Evolutionary conservation across 331 rosid genomes (phyloP).

Genomic region (Rosa hybrid): DNA sequence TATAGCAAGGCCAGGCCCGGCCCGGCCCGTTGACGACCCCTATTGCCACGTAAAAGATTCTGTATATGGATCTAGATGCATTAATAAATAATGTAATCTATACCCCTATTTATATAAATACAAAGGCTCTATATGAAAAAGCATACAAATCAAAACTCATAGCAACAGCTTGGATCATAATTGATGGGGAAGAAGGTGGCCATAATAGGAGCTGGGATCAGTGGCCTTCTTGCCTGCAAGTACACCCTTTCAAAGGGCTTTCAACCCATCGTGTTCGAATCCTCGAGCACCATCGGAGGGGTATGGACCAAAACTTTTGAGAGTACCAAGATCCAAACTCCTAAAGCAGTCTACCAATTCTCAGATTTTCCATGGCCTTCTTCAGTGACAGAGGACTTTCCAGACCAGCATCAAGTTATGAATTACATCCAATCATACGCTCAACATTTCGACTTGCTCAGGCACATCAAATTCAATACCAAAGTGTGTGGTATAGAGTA

Average conservation of each 20-base stretch:
- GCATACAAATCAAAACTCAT: not conserved
- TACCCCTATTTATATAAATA: no score
- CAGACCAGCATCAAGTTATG: conserved; percentile 38
- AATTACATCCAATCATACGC: conserved; percentile 50
- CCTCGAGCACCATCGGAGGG: conserved; percentile 53
- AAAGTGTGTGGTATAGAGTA: conserved; percentile 41
- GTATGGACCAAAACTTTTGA: conserved; percentile 58
- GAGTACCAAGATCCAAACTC: conserved; percentile 67
- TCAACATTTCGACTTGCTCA: conserved; percentile 46
- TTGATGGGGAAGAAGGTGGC: conserved; percentile 38
- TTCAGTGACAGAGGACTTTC: conserved; percentile 46
- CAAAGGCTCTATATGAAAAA: not conserved
- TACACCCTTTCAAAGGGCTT: conserved; percentile 57
- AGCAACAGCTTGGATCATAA: not conserved
- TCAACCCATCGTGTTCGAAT: conserved; percentile 55
- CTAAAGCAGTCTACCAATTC: conserved; percentile 48
- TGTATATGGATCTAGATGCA: no score
- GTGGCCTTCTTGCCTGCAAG: conserved; percentile 79
- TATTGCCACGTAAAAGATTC: no score
- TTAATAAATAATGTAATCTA: no score
- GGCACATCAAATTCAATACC: conserved; percentile 54
- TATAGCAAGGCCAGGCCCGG: no score
- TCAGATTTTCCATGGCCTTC: conserved; percentile 84
- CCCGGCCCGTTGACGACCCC: no score
- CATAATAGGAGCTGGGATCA: conserved; percentile 62